Base-by-base conservation (phyloP, 139 green algal genomes). In the Eudorina sp. region DNA sequence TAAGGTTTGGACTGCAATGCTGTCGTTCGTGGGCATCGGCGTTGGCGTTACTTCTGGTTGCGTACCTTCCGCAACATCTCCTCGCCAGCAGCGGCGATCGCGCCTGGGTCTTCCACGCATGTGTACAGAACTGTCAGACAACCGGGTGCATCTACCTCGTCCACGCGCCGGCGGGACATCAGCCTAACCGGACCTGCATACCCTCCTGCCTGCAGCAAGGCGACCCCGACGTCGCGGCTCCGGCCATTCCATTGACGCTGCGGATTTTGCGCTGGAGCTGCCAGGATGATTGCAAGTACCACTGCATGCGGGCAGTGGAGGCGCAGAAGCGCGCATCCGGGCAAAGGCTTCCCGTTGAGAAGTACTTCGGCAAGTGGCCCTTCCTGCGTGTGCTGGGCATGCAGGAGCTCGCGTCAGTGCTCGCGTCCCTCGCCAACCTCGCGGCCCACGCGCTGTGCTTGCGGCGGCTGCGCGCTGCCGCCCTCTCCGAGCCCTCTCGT, bases 301-400 rank as follows among this genome's bases (percentile, higher is more conserved):
- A 90, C 16, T 98, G 96, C 93, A 98, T 98, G 96, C 88, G 85
- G 53, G 81, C 81, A 23, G 45, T 91, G 11, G 94, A 96, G 87
- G 46, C 8, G 7, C 77, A 43, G 46, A 91, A 90, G 21, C 45
- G 53, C 27, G 23, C 36, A 31, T 41, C 70, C 23, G 41, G 38
- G 27, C 3, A 21, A 77, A 53, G 53, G 34, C 40, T 27, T 23
- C 34, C 45, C 5, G 48, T 77, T 0, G 75, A 72, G 19, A 98
- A 99, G 77, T 99, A 99, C 88, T 94, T 89, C 89, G 96, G 96
- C 88, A 99, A 99, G 80, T 99, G 96, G 96, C 95, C 96, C 0
- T 99, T 99, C 78, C 40, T 60, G 23, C 90, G 96, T 0, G 69
- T 97, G 23, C 23, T 93, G 25, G 96, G 96, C 6, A 78, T 92